These are phyloP conservation scores for Rhizopus stolonifer DNA, from an alignment of 371 early-diverging fungal genomes.

Conservation along the genomic window DNA sequence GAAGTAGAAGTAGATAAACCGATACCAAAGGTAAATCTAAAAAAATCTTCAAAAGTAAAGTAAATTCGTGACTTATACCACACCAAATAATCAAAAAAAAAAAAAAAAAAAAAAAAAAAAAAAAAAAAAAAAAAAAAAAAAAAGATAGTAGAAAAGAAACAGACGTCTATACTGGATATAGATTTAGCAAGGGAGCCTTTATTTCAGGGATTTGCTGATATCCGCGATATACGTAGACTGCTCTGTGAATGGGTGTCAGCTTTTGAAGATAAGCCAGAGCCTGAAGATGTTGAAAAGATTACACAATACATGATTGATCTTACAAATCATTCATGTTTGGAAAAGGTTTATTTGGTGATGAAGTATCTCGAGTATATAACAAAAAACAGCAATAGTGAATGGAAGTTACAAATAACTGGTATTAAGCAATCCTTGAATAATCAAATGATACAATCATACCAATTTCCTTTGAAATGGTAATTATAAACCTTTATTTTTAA, in stretches of 20 bases:
- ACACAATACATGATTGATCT: slow-evolving; percentile 28
- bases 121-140: too few species aligned
- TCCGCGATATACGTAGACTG: slow-evolving; percentile 26
- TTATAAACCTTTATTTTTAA: too few species aligned
- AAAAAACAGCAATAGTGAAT: not conserved
- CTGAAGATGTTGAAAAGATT: slow-evolving; percentile 36
- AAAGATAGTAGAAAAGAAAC: not conserved
- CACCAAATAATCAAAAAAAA: too few species aligned
- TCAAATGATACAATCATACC: not conserved
- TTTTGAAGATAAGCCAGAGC: slow-evolving; percentile 30
- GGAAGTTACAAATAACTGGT: slow-evolving; percentile 2
- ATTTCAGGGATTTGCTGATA: slow-evolving; percentile 28
- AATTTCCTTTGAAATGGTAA: not conserved
- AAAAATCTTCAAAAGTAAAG: too few species aligned
- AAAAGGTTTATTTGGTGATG: slow-evolving; percentile 34
- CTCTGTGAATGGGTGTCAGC: slow-evolving; percentile 30
- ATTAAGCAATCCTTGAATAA: slow-evolving; percentile 1
- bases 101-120: too few species aligned
- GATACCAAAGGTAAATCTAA: too few species aligned
- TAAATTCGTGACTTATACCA: too few species aligned
- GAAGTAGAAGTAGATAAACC: too few species aligned
- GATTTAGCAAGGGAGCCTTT: slow-evolving; percentile 16
- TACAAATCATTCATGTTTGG: slow-evolving; percentile 25
- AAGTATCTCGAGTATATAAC: slow-evolving; percentile 24
- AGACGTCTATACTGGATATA: not conserved